Conservation (phyloP, 306 rosid species). For the Abrus precatorius region DNA sequence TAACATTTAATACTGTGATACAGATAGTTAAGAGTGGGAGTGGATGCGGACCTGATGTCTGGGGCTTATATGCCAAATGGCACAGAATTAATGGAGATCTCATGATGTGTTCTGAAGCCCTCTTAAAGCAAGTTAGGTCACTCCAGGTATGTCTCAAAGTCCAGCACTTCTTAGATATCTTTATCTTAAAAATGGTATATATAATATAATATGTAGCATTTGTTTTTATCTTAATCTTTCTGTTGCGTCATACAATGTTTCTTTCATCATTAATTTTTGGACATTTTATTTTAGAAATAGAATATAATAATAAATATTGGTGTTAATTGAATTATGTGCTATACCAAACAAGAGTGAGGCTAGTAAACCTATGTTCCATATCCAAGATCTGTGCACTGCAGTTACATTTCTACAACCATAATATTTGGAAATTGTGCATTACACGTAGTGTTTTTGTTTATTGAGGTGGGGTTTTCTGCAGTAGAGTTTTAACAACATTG, state of each 20-base stretch:
- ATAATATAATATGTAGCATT: background rate
- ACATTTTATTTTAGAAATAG: slow-evolving; percentile 5
- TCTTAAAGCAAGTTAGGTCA: slow-evolving; percentile 93
- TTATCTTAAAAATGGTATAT: background rate
- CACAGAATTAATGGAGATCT: slow-evolving; percentile 88
- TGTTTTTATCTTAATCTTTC: background rate
- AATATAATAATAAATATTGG: background rate
- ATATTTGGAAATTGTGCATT: slow-evolving; percentile 18
- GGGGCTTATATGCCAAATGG: slow-evolving; percentile 97
- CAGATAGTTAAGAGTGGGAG: slow-evolving; percentile 81
- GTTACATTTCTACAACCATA: slow-evolving; percentile 4
- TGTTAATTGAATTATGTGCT: slow-evolving; percentile 1
- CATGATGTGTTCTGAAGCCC: slow-evolving; percentile 91
- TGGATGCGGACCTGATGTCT: slow-evolving; percentile 74
- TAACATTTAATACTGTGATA: slow-evolving; percentile 47
- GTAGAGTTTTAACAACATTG: background rate
- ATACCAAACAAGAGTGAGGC: background rate
- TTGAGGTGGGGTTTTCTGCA: background rate
- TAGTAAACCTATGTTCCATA: background rate
- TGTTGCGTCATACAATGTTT: slow-evolving; percentile 2
- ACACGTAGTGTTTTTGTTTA: background rate
- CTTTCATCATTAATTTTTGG: background rate
- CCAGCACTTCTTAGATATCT: slow-evolving; percentile 9
- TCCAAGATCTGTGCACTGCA: slow-evolving; percentile 31
- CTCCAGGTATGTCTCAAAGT: slow-evolving; percentile 74